phyloP scores from a whole-genome alignment of 2,329 filamentous ascomycete species.

The Neonectria hederae region DNA sequence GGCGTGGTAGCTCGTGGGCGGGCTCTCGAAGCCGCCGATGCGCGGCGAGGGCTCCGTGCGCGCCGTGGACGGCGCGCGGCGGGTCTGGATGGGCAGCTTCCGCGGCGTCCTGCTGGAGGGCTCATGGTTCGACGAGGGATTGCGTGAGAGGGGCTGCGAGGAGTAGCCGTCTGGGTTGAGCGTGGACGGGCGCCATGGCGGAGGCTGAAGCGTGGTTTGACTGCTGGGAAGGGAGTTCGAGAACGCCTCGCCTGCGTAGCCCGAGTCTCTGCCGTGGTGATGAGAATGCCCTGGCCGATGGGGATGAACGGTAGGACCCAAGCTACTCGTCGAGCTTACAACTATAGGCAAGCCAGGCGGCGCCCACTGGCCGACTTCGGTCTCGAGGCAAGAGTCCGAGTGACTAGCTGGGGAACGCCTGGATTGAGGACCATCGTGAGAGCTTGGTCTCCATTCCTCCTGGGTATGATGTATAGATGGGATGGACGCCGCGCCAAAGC shows the following conservation, averaged over 20 bases:
- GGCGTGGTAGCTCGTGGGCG: conserved; percentile 22
- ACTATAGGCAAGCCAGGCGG: conserved; percentile 27
- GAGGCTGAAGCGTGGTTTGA: conserved; percentile 30
- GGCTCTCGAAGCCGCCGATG: conserved; percentile 20
- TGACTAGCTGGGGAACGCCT: conserved; percentile 11
- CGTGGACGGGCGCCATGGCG: conserved; percentile 20
- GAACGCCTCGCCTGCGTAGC: conserved; percentile 20
- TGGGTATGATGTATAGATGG: conserved; percentile 25
- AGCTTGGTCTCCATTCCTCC: conserved; percentile 24
- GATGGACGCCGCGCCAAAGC: conserved; percentile 17
- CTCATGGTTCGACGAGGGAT: conserved; percentile 29
- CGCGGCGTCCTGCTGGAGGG: conserved; percentile 7
- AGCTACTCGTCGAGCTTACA: conserved; percentile 26
- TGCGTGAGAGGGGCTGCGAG: conserved; percentile 35
- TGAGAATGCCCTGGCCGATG: conserved; percentile 4
- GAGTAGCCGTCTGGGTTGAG: conserved; percentile 28
- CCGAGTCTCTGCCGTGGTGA: conserved; percentile 24
- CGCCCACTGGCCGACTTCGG: conserved; percentile 28
- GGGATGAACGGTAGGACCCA: conserved; percentile 11
- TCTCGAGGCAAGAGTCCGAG: conserved; percentile 28
- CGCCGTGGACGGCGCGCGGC: conserved; percentile 26
- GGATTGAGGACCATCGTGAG: conserved; percentile 7
- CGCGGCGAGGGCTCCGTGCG: conserved; percentile 35
- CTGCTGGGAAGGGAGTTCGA: conserved; percentile 32
- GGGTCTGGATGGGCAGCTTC: conserved; percentile 12